Conservation (phyloP, 75 land plant species). For the Gnetum montanum region DNA sequence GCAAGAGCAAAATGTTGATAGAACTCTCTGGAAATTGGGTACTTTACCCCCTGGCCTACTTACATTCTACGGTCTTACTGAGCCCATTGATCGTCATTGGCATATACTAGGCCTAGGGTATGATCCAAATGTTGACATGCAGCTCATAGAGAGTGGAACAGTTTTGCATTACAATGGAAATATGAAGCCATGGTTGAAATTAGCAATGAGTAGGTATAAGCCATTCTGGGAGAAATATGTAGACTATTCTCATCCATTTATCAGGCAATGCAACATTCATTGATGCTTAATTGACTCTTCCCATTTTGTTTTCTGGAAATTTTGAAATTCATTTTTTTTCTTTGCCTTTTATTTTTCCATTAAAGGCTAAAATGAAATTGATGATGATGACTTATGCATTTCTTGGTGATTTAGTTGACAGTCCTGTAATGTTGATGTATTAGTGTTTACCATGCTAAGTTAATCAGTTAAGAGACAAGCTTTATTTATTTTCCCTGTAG, state of each 20-base stretch:
- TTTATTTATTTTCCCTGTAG: too few relatives aligned
- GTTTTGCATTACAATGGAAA: conserved; percentile 88
- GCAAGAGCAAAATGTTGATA: conserved; percentile 67
- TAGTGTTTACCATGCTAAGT: too few relatives aligned
- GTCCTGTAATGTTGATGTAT: too few relatives aligned
- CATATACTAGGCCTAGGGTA: conserved; percentile 81
- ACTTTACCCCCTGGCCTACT: conserved; percentile 80
- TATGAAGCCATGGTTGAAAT: conserved; percentile 94
- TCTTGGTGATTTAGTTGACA: too few relatives aligned
- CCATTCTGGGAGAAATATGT: conserved; percentile 90
- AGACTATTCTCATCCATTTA: conserved; percentile 58
- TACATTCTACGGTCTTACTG: conserved; percentile 77
- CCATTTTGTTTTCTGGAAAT: conserved; percentile 11
- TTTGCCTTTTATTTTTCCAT: neutral
- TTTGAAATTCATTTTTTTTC: neutral
- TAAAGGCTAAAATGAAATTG: too few relatives aligned
- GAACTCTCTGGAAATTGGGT: conserved; percentile 73
- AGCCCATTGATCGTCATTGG: conserved; percentile 86
- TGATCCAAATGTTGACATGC: conserved; percentile 68
- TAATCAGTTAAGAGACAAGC: too few relatives aligned
- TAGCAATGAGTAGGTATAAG: conserved; percentile 89
- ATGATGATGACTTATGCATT: too few relatives aligned
- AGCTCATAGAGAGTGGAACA: conserved; percentile 69
- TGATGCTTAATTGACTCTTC: conserved; percentile 10
- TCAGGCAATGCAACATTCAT: conserved; percentile 77